These are phyloP conservation scores for Irpex sp. DNA, from an alignment of 1,284 basidiomycete genomes.

Conservation along the genomic window DNA sequence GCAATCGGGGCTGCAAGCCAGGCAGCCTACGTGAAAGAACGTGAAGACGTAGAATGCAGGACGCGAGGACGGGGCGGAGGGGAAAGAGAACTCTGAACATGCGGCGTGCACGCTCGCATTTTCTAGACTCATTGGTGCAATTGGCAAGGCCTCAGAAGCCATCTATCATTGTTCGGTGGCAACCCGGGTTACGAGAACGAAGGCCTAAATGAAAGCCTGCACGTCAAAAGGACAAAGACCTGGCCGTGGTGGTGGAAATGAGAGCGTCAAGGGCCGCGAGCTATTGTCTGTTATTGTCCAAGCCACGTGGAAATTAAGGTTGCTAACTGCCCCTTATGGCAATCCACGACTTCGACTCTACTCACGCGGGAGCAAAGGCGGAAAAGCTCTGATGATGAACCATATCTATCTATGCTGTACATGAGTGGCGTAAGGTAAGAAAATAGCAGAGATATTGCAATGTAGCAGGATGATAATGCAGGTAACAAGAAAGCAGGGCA, in stretches of 20 bases:
- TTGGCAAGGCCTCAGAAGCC: background rate
- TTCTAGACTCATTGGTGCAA: background rate
- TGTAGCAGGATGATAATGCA: background rate
- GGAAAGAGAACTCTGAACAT: background rate
- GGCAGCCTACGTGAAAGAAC: background rate
- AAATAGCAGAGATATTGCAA: slow-evolving; percentile 1
- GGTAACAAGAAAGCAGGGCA: background rate
- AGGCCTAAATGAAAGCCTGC: background rate
- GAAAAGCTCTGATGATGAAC: background rate
- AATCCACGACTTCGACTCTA: background rate
- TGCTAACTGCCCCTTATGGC: background rate
- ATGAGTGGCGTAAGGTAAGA: background rate
- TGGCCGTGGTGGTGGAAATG: background rate
- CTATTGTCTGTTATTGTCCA: background rate
- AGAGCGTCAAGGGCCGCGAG: background rate
- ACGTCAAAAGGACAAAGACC: background rate
- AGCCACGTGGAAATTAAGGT: background rate
- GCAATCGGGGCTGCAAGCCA: slow-evolving; percentile 1
- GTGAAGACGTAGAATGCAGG: background rate
- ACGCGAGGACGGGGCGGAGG: background rate
- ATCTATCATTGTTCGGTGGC: background rate
- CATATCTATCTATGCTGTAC: background rate
- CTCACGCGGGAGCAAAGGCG: background rate
- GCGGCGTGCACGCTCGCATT: background rate
- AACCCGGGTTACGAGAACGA: background rate